Percentiles rank a stretch among this genome's conserved stretches.
Evolutionary conservation across 2,329 filamentous ascomycete species (phyloP).

Genomic region (Lasiodiplodia hormozganensis): DNA sequence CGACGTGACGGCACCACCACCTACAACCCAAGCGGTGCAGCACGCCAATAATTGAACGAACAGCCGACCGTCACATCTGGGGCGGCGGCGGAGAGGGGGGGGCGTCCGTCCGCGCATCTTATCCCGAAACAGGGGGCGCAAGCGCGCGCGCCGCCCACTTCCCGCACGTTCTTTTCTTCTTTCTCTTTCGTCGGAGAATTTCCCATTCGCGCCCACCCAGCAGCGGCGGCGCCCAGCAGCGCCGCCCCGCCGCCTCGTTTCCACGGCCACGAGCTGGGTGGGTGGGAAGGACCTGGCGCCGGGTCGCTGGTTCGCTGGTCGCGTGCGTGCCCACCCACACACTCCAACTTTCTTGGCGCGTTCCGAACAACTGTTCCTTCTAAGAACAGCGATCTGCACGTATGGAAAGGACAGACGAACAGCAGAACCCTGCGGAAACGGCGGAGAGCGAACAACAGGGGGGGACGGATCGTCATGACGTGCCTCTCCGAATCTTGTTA

Average conservation of each 20-base stretch:
- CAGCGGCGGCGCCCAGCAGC: no score
- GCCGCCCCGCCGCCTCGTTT: no score
- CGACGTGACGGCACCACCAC: background rate
- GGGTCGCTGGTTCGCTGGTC: background rate
- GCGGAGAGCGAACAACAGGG: background rate
- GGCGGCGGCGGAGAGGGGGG: no score
- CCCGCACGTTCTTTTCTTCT: no score
- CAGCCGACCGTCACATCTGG: background rate
- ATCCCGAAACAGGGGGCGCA: no score
- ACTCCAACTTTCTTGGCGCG: background rate
- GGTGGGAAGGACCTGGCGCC: background rate
- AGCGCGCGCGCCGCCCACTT: no score
- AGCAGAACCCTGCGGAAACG: background rate
- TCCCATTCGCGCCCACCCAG: no score
- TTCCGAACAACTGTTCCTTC: background rate
- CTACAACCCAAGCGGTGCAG: background rate
- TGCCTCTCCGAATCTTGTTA: background rate
- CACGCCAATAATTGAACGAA: background rate
- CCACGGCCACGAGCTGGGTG: no score
- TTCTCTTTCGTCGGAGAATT: no score
- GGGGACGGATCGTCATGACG: background rate
- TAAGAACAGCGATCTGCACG: background rate
- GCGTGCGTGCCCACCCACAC: background rate
- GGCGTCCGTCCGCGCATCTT: no score
- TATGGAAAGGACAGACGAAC: background rate